Evolutionary conservation across 1,284 basidiomycete species (phyloP), one percentile per base, ranked within the genome.

Genomic region (Puccinia triticina): DNA sequence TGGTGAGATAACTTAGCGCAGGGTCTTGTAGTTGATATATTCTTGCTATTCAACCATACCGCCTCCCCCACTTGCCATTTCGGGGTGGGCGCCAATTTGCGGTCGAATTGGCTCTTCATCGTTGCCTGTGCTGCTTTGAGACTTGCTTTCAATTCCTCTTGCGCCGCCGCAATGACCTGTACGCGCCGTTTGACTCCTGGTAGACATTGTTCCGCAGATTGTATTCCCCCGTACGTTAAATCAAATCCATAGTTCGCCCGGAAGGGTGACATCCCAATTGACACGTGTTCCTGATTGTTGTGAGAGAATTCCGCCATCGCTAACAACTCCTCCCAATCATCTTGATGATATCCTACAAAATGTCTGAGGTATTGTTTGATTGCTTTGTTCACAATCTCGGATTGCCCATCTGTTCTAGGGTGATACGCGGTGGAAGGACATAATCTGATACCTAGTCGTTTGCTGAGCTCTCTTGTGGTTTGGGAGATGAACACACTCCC

Each of bases 241-340:
- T 43, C 12, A 12, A 43, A 43, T 32, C 64, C 37, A n/a, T 43
- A 66, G 37, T 43, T 66, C 0, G 37, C 64, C 8, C n/a, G 32
- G 64, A 67, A 67, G 1, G 21, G 64, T n/a, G 40, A 67, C 1
- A 57, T 4, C 26, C 55, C 55, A 8, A 14, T 57, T 29, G 26
- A 57, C 4, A 14, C 16, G 21, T 67, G 64, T 3, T 34, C 21
- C 14, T 64, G 7, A 12, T 64, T 64, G 64, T 43, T 67, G 64
- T 43, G 8, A 8, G 37, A 18, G 34, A 83, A 83, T 37, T 83
- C 64, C 23, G 83, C 83, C 3, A 46, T 59, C 21, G 83, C 55
- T 3, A 83, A 43, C 0, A 77, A 34, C 1, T 11, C 16, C 10
- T 7, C 71, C 81, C 81, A 73, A 23, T 82, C 26, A 16, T 77